These are phyloP conservation scores for Mycocentrospora acerina DNA, from an alignment of 2,329 filamentous ascomycete species.

Conservation along the genomic window DNA sequence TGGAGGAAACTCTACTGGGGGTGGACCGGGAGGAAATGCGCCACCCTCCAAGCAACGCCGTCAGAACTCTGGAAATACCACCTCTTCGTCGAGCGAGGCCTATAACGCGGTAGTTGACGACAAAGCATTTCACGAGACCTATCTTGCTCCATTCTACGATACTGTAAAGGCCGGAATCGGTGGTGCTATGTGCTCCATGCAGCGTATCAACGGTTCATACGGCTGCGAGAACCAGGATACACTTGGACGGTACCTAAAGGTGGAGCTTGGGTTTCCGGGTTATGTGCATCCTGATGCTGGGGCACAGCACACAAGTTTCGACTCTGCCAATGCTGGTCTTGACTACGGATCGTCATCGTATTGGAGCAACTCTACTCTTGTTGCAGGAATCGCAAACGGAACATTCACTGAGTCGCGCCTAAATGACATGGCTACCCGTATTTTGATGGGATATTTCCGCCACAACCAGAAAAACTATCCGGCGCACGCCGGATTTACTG, in stretches of 20 bases:
- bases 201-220: slow-evolving; percentile 27
- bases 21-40: neutral
- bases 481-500: slow-evolving; percentile 5
- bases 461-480: slow-evolving; percentile 4
- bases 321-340: slow-evolving; percentile 47
- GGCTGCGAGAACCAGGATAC: slow-evolving; percentile 33
- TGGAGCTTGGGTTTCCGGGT: slow-evolving; percentile 50
- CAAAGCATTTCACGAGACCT: slow-evolving; percentile 63
- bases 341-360: slow-evolving; percentile 31
- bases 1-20: slow-evolving; percentile 2
- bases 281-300: slow-evolving; percentile 44
- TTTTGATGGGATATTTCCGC: slow-evolving; percentile 6
- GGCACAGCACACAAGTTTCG: slow-evolving; percentile 47
- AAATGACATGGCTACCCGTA: slow-evolving; percentile 20
- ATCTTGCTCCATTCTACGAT: slow-evolving; percentile 65
- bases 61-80: slow-evolving; percentile 56
- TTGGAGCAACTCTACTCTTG: slow-evolving; percentile 19
- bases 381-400: slow-evolving; percentile 17
- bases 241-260: slow-evolving; percentile 52
- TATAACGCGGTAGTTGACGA: slow-evolving; percentile 57
- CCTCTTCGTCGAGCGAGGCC: slow-evolving; percentile 34
- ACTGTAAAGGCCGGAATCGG: slow-evolving; percentile 57
- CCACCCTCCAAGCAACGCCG: slow-evolving; percentile 6
- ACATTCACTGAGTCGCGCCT: slow-evolving; percentile 13
- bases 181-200: slow-evolving; percentile 59